Percentiles rank a stretch among this genome's conserved stretches.
Evolutionary conservation across 1,139 yeast genomes (phyloP).

Genomic region (Geotrichum macrosporum): DNA sequence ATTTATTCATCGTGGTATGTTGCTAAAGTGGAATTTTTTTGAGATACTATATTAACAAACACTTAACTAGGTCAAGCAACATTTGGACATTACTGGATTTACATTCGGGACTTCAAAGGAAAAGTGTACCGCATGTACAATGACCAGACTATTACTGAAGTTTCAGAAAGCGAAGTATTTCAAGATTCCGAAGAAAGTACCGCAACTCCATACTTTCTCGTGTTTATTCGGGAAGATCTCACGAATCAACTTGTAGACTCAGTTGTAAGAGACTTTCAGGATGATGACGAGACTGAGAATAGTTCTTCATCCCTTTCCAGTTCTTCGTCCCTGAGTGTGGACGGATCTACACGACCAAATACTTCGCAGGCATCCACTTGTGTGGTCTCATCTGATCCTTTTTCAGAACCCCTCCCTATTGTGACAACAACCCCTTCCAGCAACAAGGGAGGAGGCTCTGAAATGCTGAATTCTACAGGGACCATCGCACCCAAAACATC

Average conservation of each 20-base stretch:
- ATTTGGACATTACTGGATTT: constrained; percentile 96
- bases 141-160: constrained; percentile 85
- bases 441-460: background rate
- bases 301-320: background rate
- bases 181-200: constrained; percentile 54
- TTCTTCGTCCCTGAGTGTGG: too few relatives aligned
- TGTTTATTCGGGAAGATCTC: constrained; percentile 66
- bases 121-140: constrained; percentile 81
- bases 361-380: constrained; percentile 8
- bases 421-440: constrained; percentile 2
- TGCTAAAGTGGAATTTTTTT: too few relatives aligned
- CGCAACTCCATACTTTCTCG: constrained; percentile 91
- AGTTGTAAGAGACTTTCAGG: constrained; percentile 26
- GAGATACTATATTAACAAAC: background rate
- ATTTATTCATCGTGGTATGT: constrained; percentile 71
- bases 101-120: constrained; percentile 68
- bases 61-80: constrained; percentile 61
- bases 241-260: constrained; percentile 63
- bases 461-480: background rate
- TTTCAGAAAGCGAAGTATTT: constrained; percentile 67
- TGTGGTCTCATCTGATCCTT: constrained; percentile 3
- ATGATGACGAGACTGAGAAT: constrained; percentile 1
- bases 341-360: too few relatives aligned
- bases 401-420: background rate
- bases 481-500: background rate